A percentile compares a stretch with the other conserved stretches of the same genome.
These are phyloP conservation scores for Podaxis sp. DNA, from an alignment of 768 basidiomycete species.

Conservation along the genomic window DNA sequence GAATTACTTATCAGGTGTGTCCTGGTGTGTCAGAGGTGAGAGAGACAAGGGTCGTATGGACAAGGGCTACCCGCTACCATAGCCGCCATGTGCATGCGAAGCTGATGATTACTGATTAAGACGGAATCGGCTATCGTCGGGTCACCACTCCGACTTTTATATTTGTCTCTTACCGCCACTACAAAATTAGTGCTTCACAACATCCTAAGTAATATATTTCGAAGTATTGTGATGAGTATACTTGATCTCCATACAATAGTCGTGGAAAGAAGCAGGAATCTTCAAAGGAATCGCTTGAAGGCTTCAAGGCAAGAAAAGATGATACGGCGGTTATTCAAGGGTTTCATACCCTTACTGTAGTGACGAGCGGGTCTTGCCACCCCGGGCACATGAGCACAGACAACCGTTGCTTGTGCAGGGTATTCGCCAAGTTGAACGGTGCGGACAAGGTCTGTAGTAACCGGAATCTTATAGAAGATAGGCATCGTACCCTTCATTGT, in stretches of 20 bases:
- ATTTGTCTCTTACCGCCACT: background rate
- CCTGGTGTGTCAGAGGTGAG: background rate
- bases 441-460: conserved; percentile 23
- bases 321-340: conserved; percentile 26
- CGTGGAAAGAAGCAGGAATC: background rate
- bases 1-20: background rate
- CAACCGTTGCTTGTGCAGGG: conserved; percentile 21
- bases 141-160: background rate
- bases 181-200: background rate
- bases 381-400: conserved; percentile 22
- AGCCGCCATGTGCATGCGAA: background rate
- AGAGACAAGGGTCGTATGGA: background rate
- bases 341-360: conserved; percentile 30
- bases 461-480: conserved; percentile 29
- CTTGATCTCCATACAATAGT: background rate
- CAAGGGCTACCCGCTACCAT: background rate
- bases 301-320: conserved; percentile 31
- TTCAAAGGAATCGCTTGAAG: conserved; percentile 23
- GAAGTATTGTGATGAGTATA: background rate
- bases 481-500: conserved; percentile 30
- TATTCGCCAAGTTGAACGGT: conserved; percentile 20
- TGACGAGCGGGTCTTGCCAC: conserved; percentile 22
- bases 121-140: background rate
- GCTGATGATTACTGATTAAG: background rate
- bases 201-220: too few species aligned